Evolutionary conservation across 106 monocot species (phyloP), one percentile per base, ranked within the genome.

Genomic region (Hemerocallis citrina): DNA sequence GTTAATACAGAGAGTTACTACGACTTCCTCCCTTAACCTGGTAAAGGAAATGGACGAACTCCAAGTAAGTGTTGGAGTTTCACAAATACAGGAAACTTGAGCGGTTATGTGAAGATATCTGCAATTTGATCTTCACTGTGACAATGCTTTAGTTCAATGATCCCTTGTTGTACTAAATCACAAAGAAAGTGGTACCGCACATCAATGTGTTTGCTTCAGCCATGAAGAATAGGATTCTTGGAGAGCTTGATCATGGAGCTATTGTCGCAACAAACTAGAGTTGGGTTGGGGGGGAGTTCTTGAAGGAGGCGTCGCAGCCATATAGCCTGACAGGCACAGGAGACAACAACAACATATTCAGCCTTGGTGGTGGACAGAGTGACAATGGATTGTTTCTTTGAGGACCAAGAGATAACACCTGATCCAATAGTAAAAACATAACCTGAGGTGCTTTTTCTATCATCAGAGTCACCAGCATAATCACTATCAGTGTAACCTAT

Each of bases 401-500:
- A 69, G 13, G 34, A 32, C 48, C 47, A 60, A 7, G 69, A 59
- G 34, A 69, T 17, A 47, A 19, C 44, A 4, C 32, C 22, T 19
- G 21, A 23, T 13, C 46, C 59, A 10, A 69, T 32, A 10, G 33
- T 34, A 42, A 69, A 69, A 6, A 47, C 1, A 59, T 60, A 69
- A 47, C 59, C 40, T 2, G 32, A 33, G 7, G 49, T 69, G 21
- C 58, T 50, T 30, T 28, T 69, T 39, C 13, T 1, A 63, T 63
- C 44, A 44, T 63, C 45, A 45, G 11, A 4, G 16, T 43, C 42
- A 25, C 62, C 40, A 24, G 30, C 62, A 14, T 30, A 63, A 46
- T 63, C 25, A 66, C 37, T 49, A 40, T 66, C 66, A 14, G 66
- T 66, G 27, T 37, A 66, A 14, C 52, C 22, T 38, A 39, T 23